These are phyloP conservation scores for Pythium grandisporangium DNA, from an alignment of 352 stramenopile genomes.

Conservation along the genomic window DNA sequence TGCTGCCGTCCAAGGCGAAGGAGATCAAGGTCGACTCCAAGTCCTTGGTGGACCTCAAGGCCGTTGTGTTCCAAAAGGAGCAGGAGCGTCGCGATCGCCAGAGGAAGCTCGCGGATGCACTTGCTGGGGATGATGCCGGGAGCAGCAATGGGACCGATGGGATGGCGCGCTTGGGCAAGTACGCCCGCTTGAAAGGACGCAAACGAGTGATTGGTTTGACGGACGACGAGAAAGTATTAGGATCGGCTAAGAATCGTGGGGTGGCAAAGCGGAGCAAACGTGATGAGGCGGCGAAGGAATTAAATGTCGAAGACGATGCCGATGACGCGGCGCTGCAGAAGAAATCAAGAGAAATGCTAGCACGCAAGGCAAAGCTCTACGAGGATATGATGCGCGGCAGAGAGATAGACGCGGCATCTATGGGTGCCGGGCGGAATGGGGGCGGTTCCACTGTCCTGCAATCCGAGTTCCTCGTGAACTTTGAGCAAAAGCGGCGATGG, in stretches of 20 bases:
- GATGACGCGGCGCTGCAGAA: slow-evolving; percentile 52
- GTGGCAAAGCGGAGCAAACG: slow-evolving; percentile 41
- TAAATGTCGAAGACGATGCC: slow-evolving; percentile 38
- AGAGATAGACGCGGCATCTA: not conserved
- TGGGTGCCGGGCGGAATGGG: slow-evolving; percentile 1
- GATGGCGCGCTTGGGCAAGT: slow-evolving; percentile 20
- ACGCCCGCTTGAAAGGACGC: slow-evolving; percentile 35
- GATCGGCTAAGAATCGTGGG: slow-evolving; percentile 29
- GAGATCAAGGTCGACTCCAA: slow-evolving; percentile 80
- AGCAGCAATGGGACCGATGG: slow-evolving; percentile 3
- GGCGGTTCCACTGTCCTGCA: slow-evolving; percentile 6
- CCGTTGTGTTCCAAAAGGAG: slow-evolving; percentile 77
- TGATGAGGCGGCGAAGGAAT: slow-evolving; percentile 34
- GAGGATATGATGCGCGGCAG: slow-evolving; percentile 47
- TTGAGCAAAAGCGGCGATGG: slow-evolving; percentile 39
- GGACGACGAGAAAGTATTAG: slow-evolving; percentile 13
- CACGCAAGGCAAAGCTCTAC: slow-evolving; percentile 68
- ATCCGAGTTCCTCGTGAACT: slow-evolving; percentile 66
- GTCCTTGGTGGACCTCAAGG: slow-evolving; percentile 77
- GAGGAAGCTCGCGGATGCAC: slow-evolving; percentile 20
- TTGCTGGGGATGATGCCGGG: slow-evolving; percentile 4
- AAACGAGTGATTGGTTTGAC: slow-evolving; percentile 6
- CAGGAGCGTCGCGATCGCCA: slow-evolving; percentile 59
- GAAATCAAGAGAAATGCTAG: slow-evolving; percentile 50
- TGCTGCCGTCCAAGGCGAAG: slow-evolving; percentile 88